A percentile compares a stretch with the other conserved stretches of the same genome.
These are phyloP conservation scores for Eimeria sp. DNA, from an alignment of 169 alveolate species.

Conservation along the genomic window DNA sequence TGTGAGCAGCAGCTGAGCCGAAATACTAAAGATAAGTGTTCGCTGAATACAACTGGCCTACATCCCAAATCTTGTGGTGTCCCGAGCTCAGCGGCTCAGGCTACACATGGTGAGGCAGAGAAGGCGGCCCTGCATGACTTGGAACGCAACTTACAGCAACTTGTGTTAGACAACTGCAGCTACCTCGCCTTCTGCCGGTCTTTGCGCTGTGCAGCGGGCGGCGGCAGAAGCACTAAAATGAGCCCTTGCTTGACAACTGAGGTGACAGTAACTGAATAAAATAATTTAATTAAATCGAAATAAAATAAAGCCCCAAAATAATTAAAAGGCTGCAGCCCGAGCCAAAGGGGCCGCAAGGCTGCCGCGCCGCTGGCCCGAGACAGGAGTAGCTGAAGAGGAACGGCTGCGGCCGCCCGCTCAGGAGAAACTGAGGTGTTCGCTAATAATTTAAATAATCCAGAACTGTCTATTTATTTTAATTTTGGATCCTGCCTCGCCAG, in stretches of 20 bases:
- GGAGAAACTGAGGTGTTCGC: background rate
- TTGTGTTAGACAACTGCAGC: background rate
- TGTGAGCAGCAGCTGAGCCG: too few relatives aligned
- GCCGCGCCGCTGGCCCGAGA: conserved; percentile 23
- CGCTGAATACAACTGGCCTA: too few relatives aligned
- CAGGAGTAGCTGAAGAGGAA: background rate
- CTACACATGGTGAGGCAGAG: too few relatives aligned
- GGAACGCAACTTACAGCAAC: background rate
- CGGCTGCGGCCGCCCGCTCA: background rate
- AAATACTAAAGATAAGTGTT: too few relatives aligned
- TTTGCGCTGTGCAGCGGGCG: background rate
- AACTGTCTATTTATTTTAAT: background rate
- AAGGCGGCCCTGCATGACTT: too few relatives aligned
- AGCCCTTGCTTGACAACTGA: background rate
- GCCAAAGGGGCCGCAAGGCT: background rate
- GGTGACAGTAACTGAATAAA: background rate
- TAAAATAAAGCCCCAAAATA: background rate
- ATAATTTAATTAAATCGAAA: too few relatives aligned
- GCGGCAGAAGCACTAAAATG: background rate
- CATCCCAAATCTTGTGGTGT: too few relatives aligned
- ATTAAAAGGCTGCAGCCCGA: background rate
- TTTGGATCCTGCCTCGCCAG: background rate
- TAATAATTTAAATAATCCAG: too few relatives aligned
- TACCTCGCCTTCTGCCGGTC: background rate
- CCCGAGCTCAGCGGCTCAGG: too few relatives aligned